Conservation (phyloP, 2,329 filamentous ascomycete species). For the Sporothrix luriei region DNA sequence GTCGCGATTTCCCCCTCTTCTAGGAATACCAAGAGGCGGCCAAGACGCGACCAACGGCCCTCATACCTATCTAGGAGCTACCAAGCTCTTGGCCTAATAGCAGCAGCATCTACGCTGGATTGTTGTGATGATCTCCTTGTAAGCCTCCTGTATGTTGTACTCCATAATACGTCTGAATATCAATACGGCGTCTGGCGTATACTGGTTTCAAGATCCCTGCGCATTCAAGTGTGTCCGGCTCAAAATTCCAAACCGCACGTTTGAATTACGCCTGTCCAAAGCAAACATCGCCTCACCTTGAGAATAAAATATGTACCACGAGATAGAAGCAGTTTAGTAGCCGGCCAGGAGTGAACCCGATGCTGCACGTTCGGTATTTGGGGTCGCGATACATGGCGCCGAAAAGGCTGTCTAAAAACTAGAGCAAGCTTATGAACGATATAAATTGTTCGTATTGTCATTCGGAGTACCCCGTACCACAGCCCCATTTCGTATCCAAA, state of each 20-base stretch:
- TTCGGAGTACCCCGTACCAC: no score
- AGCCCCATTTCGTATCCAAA: not conserved
- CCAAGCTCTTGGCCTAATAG: conserved; percentile 19
- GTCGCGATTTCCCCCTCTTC: not conserved
- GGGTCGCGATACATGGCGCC: not conserved
- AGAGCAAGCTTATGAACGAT: no score
- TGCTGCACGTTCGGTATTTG: not conserved
- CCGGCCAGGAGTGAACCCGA: no score
- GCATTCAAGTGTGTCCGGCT: no score
- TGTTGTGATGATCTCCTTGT: not conserved
- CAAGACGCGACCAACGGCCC: not conserved
- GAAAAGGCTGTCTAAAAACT: not conserved
- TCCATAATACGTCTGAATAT: no score
- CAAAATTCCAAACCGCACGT: not conserved
- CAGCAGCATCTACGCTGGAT: no score
- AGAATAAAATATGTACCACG: no score
- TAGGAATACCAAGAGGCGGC: conserved; percentile 8
- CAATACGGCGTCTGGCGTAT: no score
- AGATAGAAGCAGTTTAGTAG: no score
- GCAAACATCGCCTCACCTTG: no score
- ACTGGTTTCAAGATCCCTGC: no score
- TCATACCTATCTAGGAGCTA: not conserved
- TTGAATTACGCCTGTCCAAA: not conserved
- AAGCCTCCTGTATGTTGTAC: no score
- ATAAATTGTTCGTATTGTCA: not conserved